Percentiles rank a stretch among this genome's conserved stretches.
Conservation (phyloP, 2,329 filamentous ascomycete species). For the Venturia aucupariae region DNA sequence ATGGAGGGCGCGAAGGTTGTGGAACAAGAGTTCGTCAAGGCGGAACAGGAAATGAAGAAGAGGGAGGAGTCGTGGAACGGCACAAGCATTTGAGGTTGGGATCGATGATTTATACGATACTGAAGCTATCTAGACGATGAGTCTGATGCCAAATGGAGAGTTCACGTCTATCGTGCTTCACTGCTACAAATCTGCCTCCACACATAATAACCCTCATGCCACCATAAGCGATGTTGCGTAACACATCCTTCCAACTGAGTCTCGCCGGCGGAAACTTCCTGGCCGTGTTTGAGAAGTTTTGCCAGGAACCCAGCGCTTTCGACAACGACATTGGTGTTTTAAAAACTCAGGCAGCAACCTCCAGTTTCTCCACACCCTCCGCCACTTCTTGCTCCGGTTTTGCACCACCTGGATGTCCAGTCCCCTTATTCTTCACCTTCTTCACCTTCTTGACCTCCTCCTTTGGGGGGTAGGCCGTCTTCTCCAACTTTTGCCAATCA, state of each 20-base stretch:
- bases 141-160: background rate
- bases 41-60: constrained; percentile 4
- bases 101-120: background rate
- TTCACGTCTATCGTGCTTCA: background rate
- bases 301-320: background rate
- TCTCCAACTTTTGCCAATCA: constrained; percentile 72
- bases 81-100: background rate
- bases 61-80: constrained; percentile 1
- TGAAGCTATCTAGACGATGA: constrained; percentile 2
- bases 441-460: constrained; percentile 59
- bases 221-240: background rate
- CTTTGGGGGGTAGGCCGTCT: constrained; percentile 71
- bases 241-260: background rate
- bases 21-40: background rate
- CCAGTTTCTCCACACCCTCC: background rate
- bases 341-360: background rate
- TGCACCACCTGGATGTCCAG: constrained; percentile 42
- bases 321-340: background rate
- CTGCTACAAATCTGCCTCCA: background rate
- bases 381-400: constrained; percentile 2
- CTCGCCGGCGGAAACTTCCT: background rate
- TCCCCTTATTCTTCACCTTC: constrained; percentile 58
- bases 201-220: background rate
- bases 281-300: background rate
- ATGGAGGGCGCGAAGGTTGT: background rate